Percentiles rank a stretch among this genome's conserved stretches.
phyloP scores from a whole-genome alignment of 192 early-diverging fungal species.

The Backusella morwellensis region DNA sequence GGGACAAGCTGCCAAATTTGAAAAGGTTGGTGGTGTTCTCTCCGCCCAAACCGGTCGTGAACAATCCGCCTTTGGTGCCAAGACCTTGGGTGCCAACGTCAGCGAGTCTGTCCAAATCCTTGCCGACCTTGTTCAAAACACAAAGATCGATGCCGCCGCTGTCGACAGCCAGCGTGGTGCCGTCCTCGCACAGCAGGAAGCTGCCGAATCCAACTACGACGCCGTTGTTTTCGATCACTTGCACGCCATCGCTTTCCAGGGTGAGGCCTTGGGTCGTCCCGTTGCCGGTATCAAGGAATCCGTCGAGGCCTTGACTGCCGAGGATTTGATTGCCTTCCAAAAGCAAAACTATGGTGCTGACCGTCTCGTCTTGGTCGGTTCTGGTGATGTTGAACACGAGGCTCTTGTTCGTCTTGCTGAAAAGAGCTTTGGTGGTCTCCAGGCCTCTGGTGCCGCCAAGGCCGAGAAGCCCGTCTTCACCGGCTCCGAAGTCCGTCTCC shows the following conservation, averaged over 20 bases:
- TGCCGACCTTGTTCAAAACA: slow-evolving; percentile 92
- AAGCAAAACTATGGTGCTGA: slow-evolving; percentile 93
- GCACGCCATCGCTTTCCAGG: slow-evolving; percentile 95
- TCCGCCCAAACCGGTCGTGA: slow-evolving; percentile 98
- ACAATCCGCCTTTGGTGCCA: slow-evolving; percentile 97
- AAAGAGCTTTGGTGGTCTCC: slow-evolving; percentile 83
- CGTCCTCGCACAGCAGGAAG: slow-evolving; percentile 88
- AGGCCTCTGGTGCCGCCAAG: slow-evolving; percentile 22
- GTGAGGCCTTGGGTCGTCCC: slow-evolving; percentile 83
- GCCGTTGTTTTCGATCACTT: slow-evolving; percentile 98
- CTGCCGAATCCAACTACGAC: slow-evolving; percentile 86
- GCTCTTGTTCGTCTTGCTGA: slow-evolving; percentile 89
- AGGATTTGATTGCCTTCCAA: slow-evolving; percentile 87
- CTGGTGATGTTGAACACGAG: slow-evolving; percentile 94
- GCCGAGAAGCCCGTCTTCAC: slow-evolving; percentile 70
- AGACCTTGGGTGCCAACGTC: slow-evolving; percentile 84
- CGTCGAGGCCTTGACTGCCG: slow-evolving; percentile 83
- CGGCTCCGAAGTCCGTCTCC: slow-evolving; percentile 90
- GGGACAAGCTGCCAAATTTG: slow-evolving; percentile 55
- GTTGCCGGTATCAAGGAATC: slow-evolving; percentile 92
- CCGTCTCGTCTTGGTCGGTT: slow-evolving; percentile 94
- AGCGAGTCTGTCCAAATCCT: slow-evolving; percentile 83
- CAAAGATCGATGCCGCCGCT: slow-evolving; percentile 72
- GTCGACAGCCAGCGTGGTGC: slow-evolving; percentile 95
- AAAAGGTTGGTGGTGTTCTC: slow-evolving; percentile 95